Conservation (phyloP, 768 basidiomycete species). For the Dentipellis fragilis region DNA sequence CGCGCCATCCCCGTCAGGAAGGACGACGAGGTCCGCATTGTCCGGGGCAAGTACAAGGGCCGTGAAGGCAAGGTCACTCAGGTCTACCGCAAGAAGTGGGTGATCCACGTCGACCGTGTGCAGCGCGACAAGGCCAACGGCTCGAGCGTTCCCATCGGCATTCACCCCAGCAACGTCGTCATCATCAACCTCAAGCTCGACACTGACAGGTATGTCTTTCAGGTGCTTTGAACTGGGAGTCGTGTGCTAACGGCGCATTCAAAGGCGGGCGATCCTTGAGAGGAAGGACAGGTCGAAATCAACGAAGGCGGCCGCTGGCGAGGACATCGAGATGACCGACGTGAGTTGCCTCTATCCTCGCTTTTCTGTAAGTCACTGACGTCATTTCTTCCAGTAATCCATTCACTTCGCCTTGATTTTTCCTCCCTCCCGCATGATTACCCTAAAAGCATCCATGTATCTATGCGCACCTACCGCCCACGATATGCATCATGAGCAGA, state of each 20-base stretch:
- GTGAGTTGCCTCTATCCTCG: constrained; percentile 33
- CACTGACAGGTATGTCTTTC: constrained; percentile 61
- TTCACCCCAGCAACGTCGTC: constrained; percentile 95
- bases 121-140: constrained; percentile 97
- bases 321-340: constrained; percentile 74
- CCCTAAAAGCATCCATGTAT: constrained; percentile 57
- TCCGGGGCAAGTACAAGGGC: constrained; percentile 97
- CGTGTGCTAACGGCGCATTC: constrained; percentile 1
- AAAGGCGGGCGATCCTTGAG: constrained; percentile 76
- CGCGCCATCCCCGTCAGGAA: constrained; percentile 94
- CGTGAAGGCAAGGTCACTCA: constrained; percentile 97
- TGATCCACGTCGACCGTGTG: constrained; percentile 96
- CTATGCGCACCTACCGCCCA: constrained; percentile 40
- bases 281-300: constrained; percentile 75
- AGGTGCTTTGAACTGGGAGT: neutral
- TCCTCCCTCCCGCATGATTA: constrained; percentile 20
- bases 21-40: constrained; percentile 96
- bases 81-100: constrained; percentile 99
- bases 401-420: constrained; percentile 18
- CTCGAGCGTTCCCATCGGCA: constrained; percentile 84
- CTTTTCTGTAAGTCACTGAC: constrained; percentile 8
- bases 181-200: constrained; percentile 89
- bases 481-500: constrained; percentile 44
- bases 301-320: constrained; percentile 24
- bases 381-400: constrained; percentile 26